Conservation (phyloP, 2,329 filamentous ascomycete species). For the Penicillium sp. region DNA sequence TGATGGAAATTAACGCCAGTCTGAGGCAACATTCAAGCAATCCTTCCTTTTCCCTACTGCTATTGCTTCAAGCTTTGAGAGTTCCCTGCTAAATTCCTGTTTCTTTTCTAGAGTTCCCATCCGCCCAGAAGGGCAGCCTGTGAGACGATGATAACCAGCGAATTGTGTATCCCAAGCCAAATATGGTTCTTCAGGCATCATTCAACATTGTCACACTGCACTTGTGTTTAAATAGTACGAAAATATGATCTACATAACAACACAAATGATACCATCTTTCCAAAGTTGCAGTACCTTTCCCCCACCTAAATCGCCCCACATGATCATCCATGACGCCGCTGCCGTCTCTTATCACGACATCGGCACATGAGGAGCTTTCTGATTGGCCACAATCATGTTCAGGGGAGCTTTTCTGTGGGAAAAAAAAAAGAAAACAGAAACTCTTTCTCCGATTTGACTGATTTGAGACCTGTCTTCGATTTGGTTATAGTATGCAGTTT, state of each 20-base stretch:
- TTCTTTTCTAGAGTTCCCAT: background rate
- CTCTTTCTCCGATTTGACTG: background rate
- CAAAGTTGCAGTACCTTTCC: background rate
- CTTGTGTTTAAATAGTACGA: background rate
- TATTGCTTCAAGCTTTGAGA: background rate
- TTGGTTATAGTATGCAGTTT: background rate
- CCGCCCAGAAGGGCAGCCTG: background rate
- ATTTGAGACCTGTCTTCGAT: background rate
- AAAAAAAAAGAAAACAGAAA: background rate
- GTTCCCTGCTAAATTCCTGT: background rate
- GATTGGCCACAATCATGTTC: background rate
- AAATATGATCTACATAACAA: background rate
- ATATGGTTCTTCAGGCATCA: background rate
- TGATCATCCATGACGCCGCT: slow-evolving; percentile 1
- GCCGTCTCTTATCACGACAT: slow-evolving; percentile 26
- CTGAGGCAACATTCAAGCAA: background rate
- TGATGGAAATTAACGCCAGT: background rate
- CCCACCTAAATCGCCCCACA: background rate
- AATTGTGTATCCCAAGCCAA: background rate
- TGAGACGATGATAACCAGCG: background rate
- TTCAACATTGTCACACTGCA: background rate
- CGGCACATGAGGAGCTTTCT: slow-evolving; percentile 15
- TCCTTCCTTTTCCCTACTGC: background rate
- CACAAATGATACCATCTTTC: background rate
- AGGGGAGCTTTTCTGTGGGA: background rate